phyloP scores from a whole-genome alignment of 1,284 basidiomycete genomes.

The Puccinia triticina region DNA sequence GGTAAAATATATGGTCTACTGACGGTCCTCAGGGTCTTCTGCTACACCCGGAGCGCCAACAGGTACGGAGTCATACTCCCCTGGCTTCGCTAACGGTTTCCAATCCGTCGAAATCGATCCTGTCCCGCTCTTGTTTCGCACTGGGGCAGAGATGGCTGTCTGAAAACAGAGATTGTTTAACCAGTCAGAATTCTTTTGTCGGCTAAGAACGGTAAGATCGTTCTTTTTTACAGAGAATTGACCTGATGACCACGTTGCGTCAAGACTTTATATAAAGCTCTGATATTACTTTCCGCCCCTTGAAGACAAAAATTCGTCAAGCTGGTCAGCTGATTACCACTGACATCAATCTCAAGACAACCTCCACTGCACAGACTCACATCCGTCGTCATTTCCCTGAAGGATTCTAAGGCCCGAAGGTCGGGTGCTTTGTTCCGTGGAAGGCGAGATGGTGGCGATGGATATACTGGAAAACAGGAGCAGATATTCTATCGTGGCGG shows the following conservation, averaged over 20 bases:
- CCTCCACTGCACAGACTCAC: conserved; percentile 1
- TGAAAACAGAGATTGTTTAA: not conserved
- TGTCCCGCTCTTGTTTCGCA: conserved; percentile 41
- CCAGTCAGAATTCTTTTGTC: not conserved
- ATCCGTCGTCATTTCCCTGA: conserved; percentile 50
- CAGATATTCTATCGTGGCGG: too few relatives aligned
- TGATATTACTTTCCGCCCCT: conserved; percentile 43
- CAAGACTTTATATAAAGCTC: conserved; percentile 35
- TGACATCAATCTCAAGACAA: too few relatives aligned
- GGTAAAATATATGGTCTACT: not conserved
- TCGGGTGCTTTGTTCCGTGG: not conserved
- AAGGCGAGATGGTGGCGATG: not conserved
- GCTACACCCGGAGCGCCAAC: conserved; percentile 32
- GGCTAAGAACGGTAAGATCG: not conserved
- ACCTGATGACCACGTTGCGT: conserved; percentile 43
- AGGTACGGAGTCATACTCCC: conserved; percentile 30
- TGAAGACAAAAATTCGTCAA: not conserved
- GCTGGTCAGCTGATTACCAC: not conserved
- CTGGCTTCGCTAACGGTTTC: not conserved
- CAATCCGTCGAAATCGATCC: conserved; percentile 16
- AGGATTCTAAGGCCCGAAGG: conserved; percentile 29
- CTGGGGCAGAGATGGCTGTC: conserved; percentile 41
- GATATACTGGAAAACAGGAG: not conserved
- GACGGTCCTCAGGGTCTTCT: conserved; percentile 23
- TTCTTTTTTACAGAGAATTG: not conserved